Conservation (phyloP, 2,329 filamentous ascomycete genomes). For the Cephalotrichum gorgonifer region DNA sequence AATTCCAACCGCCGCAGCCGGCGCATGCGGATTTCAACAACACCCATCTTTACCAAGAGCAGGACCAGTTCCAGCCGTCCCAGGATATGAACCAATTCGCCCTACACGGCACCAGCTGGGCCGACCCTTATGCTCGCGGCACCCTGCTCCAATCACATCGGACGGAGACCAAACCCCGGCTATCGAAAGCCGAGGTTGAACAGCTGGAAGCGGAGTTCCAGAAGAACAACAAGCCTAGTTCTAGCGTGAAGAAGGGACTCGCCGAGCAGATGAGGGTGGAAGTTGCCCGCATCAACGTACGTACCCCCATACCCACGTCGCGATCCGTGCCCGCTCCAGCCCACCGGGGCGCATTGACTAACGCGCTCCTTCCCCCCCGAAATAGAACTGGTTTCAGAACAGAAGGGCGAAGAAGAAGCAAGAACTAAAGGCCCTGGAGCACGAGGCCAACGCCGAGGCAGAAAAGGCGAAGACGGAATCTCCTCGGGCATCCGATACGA, state of each 20-base stretch:
- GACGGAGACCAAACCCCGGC: conserved; percentile 38
- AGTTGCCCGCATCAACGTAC: conserved; percentile 52
- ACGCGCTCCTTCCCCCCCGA: background rate
- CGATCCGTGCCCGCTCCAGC: background rate
- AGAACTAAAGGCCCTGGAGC: conserved; percentile 44
- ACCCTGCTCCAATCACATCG: conserved; percentile 2
- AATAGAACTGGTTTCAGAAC: conserved; percentile 62
- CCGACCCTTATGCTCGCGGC: conserved; percentile 4
- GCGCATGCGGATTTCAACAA: background rate
- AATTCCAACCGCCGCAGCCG: background rate
- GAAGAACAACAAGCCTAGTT: conserved; percentile 55
- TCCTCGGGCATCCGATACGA: background rate
- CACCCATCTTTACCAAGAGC: background rate
- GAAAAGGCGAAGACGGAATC: background rate
- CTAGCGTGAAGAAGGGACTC: conserved; percentile 48
- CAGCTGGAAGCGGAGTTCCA: conserved; percentile 50
- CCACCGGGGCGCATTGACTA: background rate
- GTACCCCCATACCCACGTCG: conserved; percentile 12
- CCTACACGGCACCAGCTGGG: background rate
- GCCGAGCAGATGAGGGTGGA: conserved; percentile 54
- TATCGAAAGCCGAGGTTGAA: conserved; percentile 50
- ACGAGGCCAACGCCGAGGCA: conserved; percentile 11
- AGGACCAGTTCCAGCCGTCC: background rate
- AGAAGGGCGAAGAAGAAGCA: conserved; percentile 55
- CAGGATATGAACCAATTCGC: background rate